phyloP scores from a whole-genome alignment of 306 rosid species.

The Biancaea sappan region DNA sequence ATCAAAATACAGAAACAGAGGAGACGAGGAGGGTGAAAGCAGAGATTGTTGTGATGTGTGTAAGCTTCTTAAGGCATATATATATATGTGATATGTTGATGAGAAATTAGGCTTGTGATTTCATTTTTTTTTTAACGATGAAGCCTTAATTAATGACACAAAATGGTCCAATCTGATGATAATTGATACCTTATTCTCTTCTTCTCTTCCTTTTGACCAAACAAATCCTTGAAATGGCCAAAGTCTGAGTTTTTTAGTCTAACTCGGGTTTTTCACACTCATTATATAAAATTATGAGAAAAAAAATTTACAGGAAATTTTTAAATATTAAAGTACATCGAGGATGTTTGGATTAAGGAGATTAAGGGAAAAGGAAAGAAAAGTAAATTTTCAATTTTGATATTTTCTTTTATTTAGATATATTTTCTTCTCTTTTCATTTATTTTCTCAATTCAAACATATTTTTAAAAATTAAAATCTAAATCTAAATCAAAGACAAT shows the following conservation, averaged over 20 bases:
- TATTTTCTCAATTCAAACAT: too few species aligned
- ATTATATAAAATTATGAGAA: too few species aligned
- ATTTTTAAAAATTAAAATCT: too few species aligned
- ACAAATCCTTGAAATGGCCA: conserved; percentile 12
- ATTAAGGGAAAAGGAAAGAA: too few species aligned
- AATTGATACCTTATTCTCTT: background rate
- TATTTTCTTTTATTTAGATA: too few species aligned
- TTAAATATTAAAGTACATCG: too few species aligned
- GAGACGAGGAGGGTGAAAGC: conserved; percentile 22
- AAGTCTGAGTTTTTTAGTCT: background rate
- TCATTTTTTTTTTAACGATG: conserved; percentile 32
- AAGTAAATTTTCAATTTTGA: too few species aligned
- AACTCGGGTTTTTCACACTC: background rate
- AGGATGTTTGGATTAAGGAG: too few species aligned
- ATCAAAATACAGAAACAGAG: background rate
- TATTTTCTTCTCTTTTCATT: too few species aligned
- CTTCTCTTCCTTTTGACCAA: conserved; percentile 30
- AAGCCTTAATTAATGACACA: conserved; percentile 6
- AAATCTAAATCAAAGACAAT: too few species aligned
- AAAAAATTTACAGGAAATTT: too few species aligned
- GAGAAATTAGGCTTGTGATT: conserved; percentile 27
- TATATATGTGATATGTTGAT: conserved; percentile 41
- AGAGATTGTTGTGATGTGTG: conserved; percentile 5
- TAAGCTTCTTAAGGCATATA: conserved; percentile 28
- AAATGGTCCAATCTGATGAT: too few species aligned